phyloP scores from a whole-genome alignment of 176 grass and related monocot genomes.

The Rhynchospora tenuis region DNA sequence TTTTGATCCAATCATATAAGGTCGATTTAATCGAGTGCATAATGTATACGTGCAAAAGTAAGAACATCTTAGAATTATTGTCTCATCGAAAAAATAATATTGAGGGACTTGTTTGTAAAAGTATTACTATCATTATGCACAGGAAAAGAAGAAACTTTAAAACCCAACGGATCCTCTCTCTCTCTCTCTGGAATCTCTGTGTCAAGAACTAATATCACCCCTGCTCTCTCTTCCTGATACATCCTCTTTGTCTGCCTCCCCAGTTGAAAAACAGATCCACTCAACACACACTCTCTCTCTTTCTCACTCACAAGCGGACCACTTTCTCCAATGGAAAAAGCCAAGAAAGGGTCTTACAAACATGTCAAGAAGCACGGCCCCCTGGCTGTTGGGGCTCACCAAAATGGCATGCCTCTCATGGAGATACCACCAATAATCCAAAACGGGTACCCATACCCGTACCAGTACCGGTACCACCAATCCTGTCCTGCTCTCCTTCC shows the following conservation, averaged over 20 bases:
- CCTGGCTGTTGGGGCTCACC: neutral
- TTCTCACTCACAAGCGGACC: conserved; percentile 11
- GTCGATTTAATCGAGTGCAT: too few relatives aligned
- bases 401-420: conserved; percentile 19
- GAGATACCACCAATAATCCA: conserved; percentile 31
- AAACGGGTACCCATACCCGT: conserved; percentile 17
- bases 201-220: neutral
- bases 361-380: conserved; percentile 6
- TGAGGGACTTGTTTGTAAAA: neutral
- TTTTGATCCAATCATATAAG: too few relatives aligned
- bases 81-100: neutral
- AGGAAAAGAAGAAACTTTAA: neutral
- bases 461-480: conserved; percentile 30
- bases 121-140: neutral
- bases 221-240: conserved; percentile 12
- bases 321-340: conserved; percentile 15
- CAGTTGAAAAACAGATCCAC: conserved; percentile 8
- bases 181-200: neutral
- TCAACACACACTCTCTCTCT: conserved; percentile 13
- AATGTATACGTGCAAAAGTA: too few relatives aligned
- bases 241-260: conserved; percentile 19
- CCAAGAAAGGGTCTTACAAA: conserved; percentile 34
- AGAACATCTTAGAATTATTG: neutral
- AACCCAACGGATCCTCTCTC: conserved; percentile 21
- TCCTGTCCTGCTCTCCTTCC: conserved; percentile 75